Evolutionary conservation across 768 basidiomycete genomes (phyloP), one percentile per base, ranked within the genome.

Genomic region (Xerocomus brunneocitrinus): DNA sequence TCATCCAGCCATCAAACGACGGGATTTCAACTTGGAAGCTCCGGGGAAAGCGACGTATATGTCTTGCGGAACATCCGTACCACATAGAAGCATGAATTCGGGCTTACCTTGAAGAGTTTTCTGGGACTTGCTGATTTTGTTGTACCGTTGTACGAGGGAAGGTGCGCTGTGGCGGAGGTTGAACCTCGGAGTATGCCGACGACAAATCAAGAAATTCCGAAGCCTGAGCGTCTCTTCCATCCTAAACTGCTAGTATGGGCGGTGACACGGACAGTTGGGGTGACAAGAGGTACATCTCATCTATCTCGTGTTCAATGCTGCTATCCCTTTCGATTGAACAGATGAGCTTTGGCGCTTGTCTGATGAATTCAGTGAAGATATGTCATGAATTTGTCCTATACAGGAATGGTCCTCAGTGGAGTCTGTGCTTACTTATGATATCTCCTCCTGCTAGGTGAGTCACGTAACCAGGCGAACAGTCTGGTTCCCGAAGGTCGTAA

Each of bases 71-170:
- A n/a, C 25, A 54, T 55, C 47, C 50, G 42, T 47, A 47, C 55
- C 38, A 56, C 47, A 25, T 44, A 58, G 51, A 45, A 52, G 57
- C 66, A 58, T 66, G 59, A 60, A 71, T 72, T 64, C 58, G 67
- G 59, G 74, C 81, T 80, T 72, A 84, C 82, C 81, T 84, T 83
- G 83, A 75, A 65, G 76, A 61, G 69, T 75, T 78, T 76, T 54
- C 63, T 63, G 66, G 67, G 63, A 44, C 57, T 64, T 63, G 61
- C 55, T 59, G 58, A 45, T 58, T 60, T 56, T 62, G 57, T 55
- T 40, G 53, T 50, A 42, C 47, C 47, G 58, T 52, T 49, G 60
- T 55, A 49, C 44, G 44, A 56, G 53, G 42, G 24, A 13, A 14
- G 7, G 16, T 16, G 13, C 30, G 49, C 22, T 49, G 19, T 22